Evolutionary conservation across 75 land plant species (phyloP).

Genomic region (Picea glauca): DNA sequence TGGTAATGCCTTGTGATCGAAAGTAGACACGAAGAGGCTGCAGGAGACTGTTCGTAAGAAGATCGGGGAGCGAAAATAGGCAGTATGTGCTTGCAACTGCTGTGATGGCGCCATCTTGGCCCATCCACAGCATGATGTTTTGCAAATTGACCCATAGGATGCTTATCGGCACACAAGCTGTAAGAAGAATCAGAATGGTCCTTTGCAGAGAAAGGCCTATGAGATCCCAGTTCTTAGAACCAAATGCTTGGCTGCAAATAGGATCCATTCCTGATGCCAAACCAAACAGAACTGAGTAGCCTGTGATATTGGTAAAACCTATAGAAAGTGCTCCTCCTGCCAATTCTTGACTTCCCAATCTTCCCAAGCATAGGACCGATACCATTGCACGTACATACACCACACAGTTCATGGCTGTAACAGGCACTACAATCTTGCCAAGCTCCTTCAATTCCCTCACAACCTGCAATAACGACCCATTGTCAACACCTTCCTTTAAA

Average conservation of each 20-base stretch:
- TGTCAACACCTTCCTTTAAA: no score
- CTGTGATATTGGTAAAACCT: constrained; percentile 95
- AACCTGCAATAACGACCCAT: constrained; percentile 24
- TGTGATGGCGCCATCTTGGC: constrained; percentile 74
- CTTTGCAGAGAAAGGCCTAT: constrained; percentile 74
- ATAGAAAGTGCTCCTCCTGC: constrained; percentile 93
- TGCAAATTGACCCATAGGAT: constrained; percentile 69
- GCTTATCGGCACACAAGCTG: constrained; percentile 68
- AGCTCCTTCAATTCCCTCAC: constrained; percentile 63
- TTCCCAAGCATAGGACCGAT: constrained; percentile 80
- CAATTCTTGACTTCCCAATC: constrained; percentile 78
- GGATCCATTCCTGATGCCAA: constrained; percentile 92
- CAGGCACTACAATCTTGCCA: constrained; percentile 66
- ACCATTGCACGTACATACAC: constrained; percentile 70
- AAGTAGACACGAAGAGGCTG: constrained; percentile 83
- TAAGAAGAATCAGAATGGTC: constrained; percentile 59
- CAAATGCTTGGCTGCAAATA: constrained; percentile 85
- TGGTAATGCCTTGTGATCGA: constrained; percentile 67
- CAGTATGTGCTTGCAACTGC: constrained; percentile 69
- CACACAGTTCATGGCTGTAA: constrained; percentile 73
- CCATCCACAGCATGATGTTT: constrained; percentile 51
- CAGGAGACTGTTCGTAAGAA: constrained; percentile 72
- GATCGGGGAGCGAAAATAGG: constrained; percentile 76
- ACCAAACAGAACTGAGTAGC: constrained; percentile 90
- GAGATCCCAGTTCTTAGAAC: constrained; percentile 64